phyloP scores from a whole-genome alignment of 768 basidiomycete species.

The Kwoniella shandongensis region DNA sequence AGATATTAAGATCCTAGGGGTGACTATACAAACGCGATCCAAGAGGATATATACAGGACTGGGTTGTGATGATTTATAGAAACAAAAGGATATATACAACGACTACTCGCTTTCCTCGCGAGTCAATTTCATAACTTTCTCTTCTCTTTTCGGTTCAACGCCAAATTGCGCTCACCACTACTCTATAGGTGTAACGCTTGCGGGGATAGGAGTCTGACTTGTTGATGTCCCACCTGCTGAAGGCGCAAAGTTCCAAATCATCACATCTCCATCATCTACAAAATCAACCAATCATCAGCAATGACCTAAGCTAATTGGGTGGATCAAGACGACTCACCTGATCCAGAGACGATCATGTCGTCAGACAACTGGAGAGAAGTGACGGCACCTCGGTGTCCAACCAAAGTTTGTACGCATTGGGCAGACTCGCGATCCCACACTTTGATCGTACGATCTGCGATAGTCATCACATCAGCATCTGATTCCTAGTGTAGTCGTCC shows the following conservation, averaged over 20 bases:
- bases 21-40: no score
- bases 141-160: no score
- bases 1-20: no score
- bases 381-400: slow-evolving; percentile 91
- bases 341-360: slow-evolving; percentile 95
- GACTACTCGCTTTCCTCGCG: no score
- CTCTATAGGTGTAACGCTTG: no score
- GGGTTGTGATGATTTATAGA: no score
- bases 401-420: slow-evolving; percentile 79
- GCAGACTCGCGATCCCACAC: slow-evolving; percentile 93
- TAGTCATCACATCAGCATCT: neutral
- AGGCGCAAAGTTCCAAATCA: slow-evolving; percentile 68
- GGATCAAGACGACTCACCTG: slow-evolving; percentile 53
- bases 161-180: no score
- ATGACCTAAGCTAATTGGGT: no score
- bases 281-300: slow-evolving; percentile 7
- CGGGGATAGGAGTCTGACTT: neutral
- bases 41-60: no score
- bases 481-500: neutral
- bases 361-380: slow-evolving; percentile 86
- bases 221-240: neutral
- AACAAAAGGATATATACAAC: no score
- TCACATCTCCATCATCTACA: slow-evolving; percentile 79
- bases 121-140: no score
- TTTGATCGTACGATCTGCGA: slow-evolving; percentile 56